Conservation (phyloP, 371 early-diverging fungal species). For the Choanephora cucurbitarum region DNA sequence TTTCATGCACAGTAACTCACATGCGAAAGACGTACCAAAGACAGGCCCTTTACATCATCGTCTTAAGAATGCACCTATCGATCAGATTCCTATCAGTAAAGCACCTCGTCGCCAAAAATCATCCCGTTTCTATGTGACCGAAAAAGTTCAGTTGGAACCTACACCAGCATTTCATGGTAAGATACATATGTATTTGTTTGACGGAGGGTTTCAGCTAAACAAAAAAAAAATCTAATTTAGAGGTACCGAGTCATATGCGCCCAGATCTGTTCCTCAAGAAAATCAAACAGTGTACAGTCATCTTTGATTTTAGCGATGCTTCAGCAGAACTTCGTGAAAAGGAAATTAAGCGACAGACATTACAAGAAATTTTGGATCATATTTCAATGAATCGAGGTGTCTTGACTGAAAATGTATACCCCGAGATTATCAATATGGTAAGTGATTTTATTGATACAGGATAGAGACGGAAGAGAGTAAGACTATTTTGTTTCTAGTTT, state of each 20-base stretch:
- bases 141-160: slow-evolving; percentile 76
- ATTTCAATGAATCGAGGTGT: slow-evolving; percentile 83
- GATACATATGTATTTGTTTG: too few species aligned
- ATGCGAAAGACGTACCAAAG: slow-evolving; percentile 55
- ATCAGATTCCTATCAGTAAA: slow-evolving; percentile 79
- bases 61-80: slow-evolving; percentile 78
- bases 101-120: slow-evolving; percentile 82
- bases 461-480: not conserved
- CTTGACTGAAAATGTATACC: slow-evolving; percentile 85
- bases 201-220: too few species aligned
- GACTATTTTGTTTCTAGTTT: slow-evolving; percentile 59
- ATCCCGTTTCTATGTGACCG: slow-evolving; percentile 82
- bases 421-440: slow-evolving; percentile 90
- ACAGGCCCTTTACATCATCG: slow-evolving; percentile 69
- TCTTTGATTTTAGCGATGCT: slow-evolving; percentile 92
- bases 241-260: slow-evolving; percentile 72
- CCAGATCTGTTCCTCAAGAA: slow-evolving; percentile 84
- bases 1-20: slow-evolving; percentile 30
- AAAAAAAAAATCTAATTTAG: slow-evolving; percentile 37
- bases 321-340: slow-evolving; percentile 86
- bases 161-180: slow-evolving; percentile 75
- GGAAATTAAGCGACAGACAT: slow-evolving; percentile 88
- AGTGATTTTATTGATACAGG: not conserved
- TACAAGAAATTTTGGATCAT: slow-evolving; percentile 89
- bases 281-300: slow-evolving; percentile 82